Conservation (phyloP, 2,329 filamentous ascomycete species). For the Cryphonectria parasitica region DNA sequence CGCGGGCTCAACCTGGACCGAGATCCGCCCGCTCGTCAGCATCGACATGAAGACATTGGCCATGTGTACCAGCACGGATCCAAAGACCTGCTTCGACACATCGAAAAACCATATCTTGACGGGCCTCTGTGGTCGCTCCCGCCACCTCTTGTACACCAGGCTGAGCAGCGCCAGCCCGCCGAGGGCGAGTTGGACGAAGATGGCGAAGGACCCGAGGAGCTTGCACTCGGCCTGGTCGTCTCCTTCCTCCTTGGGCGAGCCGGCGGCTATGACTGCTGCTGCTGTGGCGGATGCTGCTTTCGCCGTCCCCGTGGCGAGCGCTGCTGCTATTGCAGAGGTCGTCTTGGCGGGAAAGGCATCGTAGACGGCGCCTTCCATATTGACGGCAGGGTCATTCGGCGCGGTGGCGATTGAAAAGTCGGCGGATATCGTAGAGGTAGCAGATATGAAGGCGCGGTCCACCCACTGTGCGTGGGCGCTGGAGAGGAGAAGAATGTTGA, state of each 20-base stretch:
- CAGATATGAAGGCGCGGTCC: conserved; percentile 13
- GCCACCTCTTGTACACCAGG: conserved; percentile 90
- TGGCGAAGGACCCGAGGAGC: conserved; percentile 86
- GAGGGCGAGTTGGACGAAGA: conserved; percentile 86
- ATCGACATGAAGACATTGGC: conserved; percentile 96
- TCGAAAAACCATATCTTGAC: conserved; percentile 98
- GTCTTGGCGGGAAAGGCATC: conserved; percentile 13
- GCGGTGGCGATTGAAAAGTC: conserved; percentile 28
- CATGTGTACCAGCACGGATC: conserved; percentile 86
- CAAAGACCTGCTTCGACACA: conserved; percentile 95
- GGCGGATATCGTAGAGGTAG: conserved; percentile 8
- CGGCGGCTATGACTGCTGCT: conserved; percentile 13
- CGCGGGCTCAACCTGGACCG: conserved; percentile 60
- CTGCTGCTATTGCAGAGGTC: conserved; percentile 15
- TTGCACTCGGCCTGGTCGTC: conserved; percentile 76
- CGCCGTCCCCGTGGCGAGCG: conserved; percentile 12
- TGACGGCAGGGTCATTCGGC: conserved; percentile 14
- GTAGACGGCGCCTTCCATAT: conserved; percentile 15
- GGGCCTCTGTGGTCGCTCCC: conserved; percentile 87
- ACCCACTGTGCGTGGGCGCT: conserved; percentile 15
- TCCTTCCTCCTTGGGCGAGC: conserved; percentile 33
- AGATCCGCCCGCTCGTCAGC: conserved; percentile 86
- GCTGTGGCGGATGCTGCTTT: conserved; percentile 14
- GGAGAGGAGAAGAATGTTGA: conserved; percentile 3
- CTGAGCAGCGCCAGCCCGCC: conserved; percentile 82